phyloP scores from a whole-genome alignment of 768 basidiomycete genomes.

The Pleurotus cornucopiae region DNA sequence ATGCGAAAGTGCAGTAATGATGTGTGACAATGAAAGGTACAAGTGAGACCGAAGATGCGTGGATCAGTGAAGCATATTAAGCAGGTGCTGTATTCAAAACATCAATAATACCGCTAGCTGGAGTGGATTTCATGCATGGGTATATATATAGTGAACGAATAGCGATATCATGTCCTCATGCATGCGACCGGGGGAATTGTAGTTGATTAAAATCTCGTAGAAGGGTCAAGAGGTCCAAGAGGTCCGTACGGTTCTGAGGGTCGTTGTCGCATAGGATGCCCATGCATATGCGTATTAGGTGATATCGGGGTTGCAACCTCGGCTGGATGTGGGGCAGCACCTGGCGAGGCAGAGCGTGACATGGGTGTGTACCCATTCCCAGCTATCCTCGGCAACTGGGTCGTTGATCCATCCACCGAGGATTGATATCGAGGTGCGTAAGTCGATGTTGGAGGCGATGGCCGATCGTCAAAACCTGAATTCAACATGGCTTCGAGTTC shows the following conservation, averaged over 20 bases:
- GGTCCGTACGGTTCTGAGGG: slow-evolving; percentile 46
- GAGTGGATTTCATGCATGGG: slow-evolving; percentile 16
- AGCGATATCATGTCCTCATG: slow-evolving; percentile 11
- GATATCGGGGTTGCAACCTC: slow-evolving; percentile 38
- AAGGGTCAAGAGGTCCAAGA: slow-evolving; percentile 59
- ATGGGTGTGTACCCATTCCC: slow-evolving; percentile 57
- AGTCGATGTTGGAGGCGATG: slow-evolving; percentile 42
- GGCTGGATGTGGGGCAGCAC: slow-evolving; percentile 20
- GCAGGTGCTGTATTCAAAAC: slow-evolving; percentile 6
- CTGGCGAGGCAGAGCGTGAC: slow-evolving; percentile 46
- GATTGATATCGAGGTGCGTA: slow-evolving; percentile 55
- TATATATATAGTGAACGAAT: slow-evolving; percentile 13
- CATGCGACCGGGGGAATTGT: not conserved
- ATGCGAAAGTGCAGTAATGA: slow-evolving; percentile 7
- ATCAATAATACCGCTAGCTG: not conserved
- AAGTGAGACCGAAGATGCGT: not conserved
- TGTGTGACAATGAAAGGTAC: not conserved
- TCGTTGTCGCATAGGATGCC: slow-evolving; percentile 17
- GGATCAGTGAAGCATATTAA: slow-evolving; percentile 9
- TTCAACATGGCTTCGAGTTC: slow-evolving; percentile 94
- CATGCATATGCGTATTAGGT: slow-evolving; percentile 26
- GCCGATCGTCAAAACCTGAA: slow-evolving; percentile 77
- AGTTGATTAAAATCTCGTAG: slow-evolving; percentile 42
- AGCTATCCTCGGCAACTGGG: slow-evolving; percentile 34
- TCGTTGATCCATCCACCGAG: slow-evolving; percentile 48